Conservation (phyloP, 1,284 basidiomycete genomes). For the Tylopilus sp. region DNA sequence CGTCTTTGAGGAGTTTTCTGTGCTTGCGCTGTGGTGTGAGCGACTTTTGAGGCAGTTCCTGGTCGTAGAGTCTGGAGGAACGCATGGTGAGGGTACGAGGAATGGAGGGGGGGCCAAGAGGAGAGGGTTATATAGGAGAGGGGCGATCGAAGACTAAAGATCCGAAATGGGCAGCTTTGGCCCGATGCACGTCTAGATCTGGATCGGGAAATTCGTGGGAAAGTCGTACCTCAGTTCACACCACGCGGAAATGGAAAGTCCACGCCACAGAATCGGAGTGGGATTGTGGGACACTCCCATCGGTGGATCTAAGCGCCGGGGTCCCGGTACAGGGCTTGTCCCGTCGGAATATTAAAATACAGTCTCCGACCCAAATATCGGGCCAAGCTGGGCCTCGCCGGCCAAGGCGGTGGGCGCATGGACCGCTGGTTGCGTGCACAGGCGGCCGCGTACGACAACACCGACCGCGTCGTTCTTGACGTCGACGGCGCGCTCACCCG, state of each 20-base stretch:
- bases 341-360: conserved; percentile 6
- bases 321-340: too few species aligned
- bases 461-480: conserved; percentile 55
- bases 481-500: conserved; percentile 60
- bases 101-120: conserved; percentile 3
- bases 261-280: conserved; percentile 34
- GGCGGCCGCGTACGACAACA: conserved; percentile 56
- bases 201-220: conserved; percentile 27
- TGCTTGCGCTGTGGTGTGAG: conserved; percentile 76
- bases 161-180: conserved; percentile 38
- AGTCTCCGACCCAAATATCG: conserved; percentile 15
- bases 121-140: conserved; percentile 25
- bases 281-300: conserved; percentile 24
- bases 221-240: conserved; percentile 22
- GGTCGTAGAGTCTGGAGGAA: conserved; percentile 28
- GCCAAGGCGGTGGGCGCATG: conserved; percentile 5
- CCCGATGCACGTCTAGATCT: conserved; percentile 38
- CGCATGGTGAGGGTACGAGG: conserved; percentile 30
- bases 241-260: conserved; percentile 35
- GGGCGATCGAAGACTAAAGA: conserved; percentile 35
- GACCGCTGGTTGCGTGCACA: conserved; percentile 66
- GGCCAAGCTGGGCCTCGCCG: neutral
- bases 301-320: conserved; percentile 30
- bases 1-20: conserved; percentile 76
- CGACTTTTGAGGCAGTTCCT: conserved; percentile 36